A percentile compares a stretch with the other conserved stretches of the same genome.
phyloP scores from a whole-genome alignment of 495 filamentous ascomycete species.

The Aspergillus steynii region DNA sequence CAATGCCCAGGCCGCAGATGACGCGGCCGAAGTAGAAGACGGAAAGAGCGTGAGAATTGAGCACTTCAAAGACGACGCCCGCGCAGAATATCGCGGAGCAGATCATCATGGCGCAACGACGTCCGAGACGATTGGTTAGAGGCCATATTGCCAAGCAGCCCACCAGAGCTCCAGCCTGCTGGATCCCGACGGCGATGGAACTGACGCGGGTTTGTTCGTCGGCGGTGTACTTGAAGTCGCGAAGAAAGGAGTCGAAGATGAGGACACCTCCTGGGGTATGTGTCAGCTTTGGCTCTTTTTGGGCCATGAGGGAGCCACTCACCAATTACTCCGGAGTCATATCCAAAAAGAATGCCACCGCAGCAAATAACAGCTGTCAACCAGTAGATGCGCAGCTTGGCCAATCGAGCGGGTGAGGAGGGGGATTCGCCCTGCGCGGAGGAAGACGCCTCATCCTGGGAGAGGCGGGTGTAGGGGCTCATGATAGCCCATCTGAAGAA shows the following conservation, averaged over 20 bases:
- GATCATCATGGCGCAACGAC: constrained; percentile 43
- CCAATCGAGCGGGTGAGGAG: constrained; percentile 1
- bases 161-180: constrained; percentile 48
- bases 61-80: constrained; percentile 46
- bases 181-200: constrained; percentile 47
- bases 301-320: background rate
- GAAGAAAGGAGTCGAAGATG: constrained; percentile 47
- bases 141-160: constrained; percentile 54
- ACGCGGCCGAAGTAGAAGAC: constrained; percentile 50
- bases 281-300: background rate
- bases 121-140: constrained; percentile 44
- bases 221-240: constrained; percentile 40
- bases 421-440: background rate
- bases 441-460: constrained; percentile 1
- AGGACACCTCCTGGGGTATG: constrained; percentile 42
- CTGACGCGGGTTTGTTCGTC: constrained; percentile 39
- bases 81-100: constrained; percentile 48
- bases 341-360: constrained; percentile 46
- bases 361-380: constrained; percentile 49
- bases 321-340: constrained; percentile 50
- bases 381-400: constrained; percentile 50
- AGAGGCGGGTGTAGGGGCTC: constrained; percentile 6
- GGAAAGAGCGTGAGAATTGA: constrained; percentile 42
- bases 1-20: constrained; percentile 58
- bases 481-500: constrained; percentile 1